phyloP scores from a whole-genome alignment of 306 rosid species.

The Lablab purpureus region DNA sequence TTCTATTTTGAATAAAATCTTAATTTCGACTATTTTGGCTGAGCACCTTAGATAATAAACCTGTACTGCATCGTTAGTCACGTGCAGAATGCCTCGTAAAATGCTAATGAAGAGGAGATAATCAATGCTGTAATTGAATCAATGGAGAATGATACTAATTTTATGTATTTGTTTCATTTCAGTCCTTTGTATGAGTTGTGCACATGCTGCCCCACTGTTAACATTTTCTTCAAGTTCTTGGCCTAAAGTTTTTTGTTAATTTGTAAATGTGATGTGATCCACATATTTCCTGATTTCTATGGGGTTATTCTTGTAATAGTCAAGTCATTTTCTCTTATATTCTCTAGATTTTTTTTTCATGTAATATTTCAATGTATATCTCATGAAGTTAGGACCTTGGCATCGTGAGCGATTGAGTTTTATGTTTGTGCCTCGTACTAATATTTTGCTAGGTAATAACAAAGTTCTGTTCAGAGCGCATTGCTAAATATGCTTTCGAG shows the following conservation, averaged over 20 bases:
- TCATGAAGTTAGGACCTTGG: constrained; percentile 33
- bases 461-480: constrained; percentile 91
- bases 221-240: neutral
- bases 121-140: neutral
- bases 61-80: neutral
- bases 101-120: neutral
- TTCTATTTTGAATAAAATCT: too few relatives aligned
- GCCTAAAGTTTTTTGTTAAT: neutral
- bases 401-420: neutral
- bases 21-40: too few relatives aligned
- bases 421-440: constrained; percentile 57
- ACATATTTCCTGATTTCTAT: constrained; percentile 23
- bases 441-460: constrained; percentile 78
- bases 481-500: constrained; percentile 91
- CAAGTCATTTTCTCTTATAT: constrained; percentile 15
- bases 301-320: constrained; percentile 26
- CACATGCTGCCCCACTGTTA: neutral
- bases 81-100: neutral
- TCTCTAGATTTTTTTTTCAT: neutral
- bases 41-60: neutral
- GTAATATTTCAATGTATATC: constrained; percentile 26
- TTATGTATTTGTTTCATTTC: neutral
- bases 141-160: constrained; percentile 2
- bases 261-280: constrained; percentile 5
- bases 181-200: constrained; percentile 12